These are phyloP conservation scores for Cenchrus americanus DNA, from an alignment of 176 grass and related monocot species.

Conservation along the genomic window DNA sequence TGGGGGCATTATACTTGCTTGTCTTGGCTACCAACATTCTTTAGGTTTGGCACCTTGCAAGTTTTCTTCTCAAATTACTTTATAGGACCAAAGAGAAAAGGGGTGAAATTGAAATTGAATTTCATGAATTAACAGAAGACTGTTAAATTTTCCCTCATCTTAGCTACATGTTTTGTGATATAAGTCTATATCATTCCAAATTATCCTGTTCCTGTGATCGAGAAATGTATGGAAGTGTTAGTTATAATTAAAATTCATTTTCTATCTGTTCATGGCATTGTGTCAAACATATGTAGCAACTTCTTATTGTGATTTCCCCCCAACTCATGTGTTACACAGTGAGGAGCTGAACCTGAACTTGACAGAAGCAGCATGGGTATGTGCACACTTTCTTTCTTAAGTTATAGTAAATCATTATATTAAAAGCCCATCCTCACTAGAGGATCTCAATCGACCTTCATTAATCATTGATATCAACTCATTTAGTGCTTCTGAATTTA, in stretches of 20 bases:
- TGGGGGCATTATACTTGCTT: conserved; percentile 99
- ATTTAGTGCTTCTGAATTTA: conserved; percentile 26
- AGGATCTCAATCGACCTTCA: background rate
- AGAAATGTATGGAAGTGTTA: conserved; percentile 15
- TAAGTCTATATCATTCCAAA: background rate
- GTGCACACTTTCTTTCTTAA: conserved; percentile 41
- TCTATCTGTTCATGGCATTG: conserved; percentile 18
- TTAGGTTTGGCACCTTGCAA: conserved; percentile 61
- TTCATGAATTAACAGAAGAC: background rate
- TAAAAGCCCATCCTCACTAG: background rate
- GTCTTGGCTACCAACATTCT: conserved; percentile 95
- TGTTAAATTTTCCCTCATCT: conserved; percentile 5
- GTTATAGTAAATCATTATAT: conserved; percentile 25
- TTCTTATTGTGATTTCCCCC: background rate
- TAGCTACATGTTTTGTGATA: conserved; percentile 10
- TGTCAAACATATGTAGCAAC: conserved; percentile 4
- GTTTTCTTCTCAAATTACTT: conserved; percentile 8
- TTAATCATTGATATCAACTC: conserved; percentile 30
- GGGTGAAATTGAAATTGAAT: conserved; percentile 1
- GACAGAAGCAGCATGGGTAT: conserved; percentile 96
- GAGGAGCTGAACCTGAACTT: conserved; percentile 96
- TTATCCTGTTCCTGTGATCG: background rate
- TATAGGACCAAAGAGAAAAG: conserved; percentile 6
- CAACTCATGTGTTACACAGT: conserved; percentile 53
- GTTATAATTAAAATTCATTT: background rate